Evolutionary conservation across 75 land plant species (phyloP), one percentile per base, ranked within the genome.

Genomic region (Picea glauca): DNA sequence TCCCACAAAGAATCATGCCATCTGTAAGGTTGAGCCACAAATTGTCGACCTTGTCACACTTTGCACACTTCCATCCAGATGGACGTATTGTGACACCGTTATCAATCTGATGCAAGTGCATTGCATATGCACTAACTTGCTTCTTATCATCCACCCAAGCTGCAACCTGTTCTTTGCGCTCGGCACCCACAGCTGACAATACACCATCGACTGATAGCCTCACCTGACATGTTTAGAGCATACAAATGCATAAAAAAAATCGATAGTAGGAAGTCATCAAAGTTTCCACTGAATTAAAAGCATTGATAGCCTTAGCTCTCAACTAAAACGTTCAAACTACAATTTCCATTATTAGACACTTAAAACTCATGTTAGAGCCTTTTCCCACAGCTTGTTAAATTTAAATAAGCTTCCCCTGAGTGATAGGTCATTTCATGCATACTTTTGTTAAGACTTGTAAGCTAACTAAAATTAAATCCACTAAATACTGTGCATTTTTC

Each of bases 1-100:
- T 87, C 77, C 99, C 99, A 85, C 99, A 98, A 2, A 95, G 87
- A 60, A 98, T 92, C 85, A 84, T 88, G 74, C 99, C 99, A 83
- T 98, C 99, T 59, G 98, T 95, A 4, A 98, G 84, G 79, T 98
- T 98, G 30, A 98, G 87, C 99, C 99, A 98, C 20, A 98, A 89
- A 78, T 98, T 98, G 11, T 98, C 99, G 31, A 82, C 85, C 81
- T 98, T 98, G 58, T 98, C 99, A 83, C 99, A 98, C 78, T 91
- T 93, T 14, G 80, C 50, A 81, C 99, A 98, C 79, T 95, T 93
- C 99, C 99, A 98, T 9, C 99, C 98, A 73, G 87, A 85, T 5
- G 94, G 98, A 56, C 94, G 93, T 58, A 98, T 83, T 17, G 78
- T 83, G 72, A 95, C 93, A 57, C 96, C 98, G 80, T 87, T 95